Percentiles rank a stretch among this genome's conserved stretches.
Conservation (phyloP, 768 basidiomycete species). For the Russula sp. region DNA sequence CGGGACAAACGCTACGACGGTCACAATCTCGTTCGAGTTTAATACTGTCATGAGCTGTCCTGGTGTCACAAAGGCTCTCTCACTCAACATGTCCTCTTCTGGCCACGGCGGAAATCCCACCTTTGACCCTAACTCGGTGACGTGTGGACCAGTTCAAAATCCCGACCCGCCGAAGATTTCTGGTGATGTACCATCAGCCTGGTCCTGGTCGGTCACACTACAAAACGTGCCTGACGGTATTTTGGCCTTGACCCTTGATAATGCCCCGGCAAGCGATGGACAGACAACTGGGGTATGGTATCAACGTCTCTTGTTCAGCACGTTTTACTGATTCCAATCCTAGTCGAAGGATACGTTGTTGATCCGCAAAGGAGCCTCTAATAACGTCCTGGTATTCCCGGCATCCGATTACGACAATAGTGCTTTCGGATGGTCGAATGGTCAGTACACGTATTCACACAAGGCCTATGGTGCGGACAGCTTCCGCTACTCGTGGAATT, state of each 20-base stretch:
- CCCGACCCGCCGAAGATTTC: conserved; percentile 46
- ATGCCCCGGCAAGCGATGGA: conserved; percentile 40
- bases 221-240: conserved; percentile 77
- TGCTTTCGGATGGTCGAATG: conserved; percentile 52
- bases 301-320: conserved; percentile 6
- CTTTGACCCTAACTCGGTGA: conserved; percentile 38
- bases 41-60: conserved; percentile 69
- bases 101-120: conserved; percentile 53
- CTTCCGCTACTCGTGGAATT: conserved; percentile 85
- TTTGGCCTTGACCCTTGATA: conserved; percentile 61
- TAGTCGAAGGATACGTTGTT: conserved; percentile 72
- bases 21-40: conserved; percentile 75
- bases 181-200: conserved; percentile 53
- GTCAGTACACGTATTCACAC: conserved; percentile 73
- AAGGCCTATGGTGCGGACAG: conserved; percentile 80
- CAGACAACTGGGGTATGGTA: conserved; percentile 50
- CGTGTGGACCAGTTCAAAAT: conserved; percentile 45
- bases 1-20: conserved; percentile 40
- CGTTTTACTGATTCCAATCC: background rate
- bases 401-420: conserved; percentile 66
- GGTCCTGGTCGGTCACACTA: conserved; percentile 72
- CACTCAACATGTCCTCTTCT: conserved; percentile 65
- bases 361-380: conserved; percentile 66
- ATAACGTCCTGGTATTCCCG: conserved; percentile 87
- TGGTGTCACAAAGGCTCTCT: conserved; percentile 55